Evolutionary conservation across 305 asterid genomes (phyloP).

Genomic region (Solanum hybrid): DNA sequence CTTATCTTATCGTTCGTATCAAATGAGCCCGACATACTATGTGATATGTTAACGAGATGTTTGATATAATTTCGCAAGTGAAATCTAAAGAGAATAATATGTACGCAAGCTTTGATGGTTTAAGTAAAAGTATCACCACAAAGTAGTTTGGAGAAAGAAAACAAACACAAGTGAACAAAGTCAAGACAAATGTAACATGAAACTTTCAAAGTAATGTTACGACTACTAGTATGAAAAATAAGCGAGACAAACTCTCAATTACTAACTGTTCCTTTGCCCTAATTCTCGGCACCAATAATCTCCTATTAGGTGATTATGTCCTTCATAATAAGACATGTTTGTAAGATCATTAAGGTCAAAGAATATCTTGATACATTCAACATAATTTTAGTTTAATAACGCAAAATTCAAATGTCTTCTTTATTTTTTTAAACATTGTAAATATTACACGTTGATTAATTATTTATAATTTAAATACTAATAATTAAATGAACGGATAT

Average conservation of each 20-base stretch:
- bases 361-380: background rate
- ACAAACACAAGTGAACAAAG: background rate
- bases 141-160: background rate
- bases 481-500: no score
- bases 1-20: background rate
- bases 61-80: rapidly evolving
- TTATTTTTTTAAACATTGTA: background rate
- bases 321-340: background rate
- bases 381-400: background rate
- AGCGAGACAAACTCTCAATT: background rate
- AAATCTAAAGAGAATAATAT: no score
- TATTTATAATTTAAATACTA: no score
- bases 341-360: background rate
- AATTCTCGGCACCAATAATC: background rate
- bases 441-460: no score
- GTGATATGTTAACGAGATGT: no score
- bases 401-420: background rate
- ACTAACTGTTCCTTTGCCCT: background rate
- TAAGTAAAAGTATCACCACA: no score
- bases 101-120: rapidly evolving
- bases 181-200: background rate
- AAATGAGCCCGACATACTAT: rapidly evolving
- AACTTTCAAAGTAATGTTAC: background rate
- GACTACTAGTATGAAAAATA: no score
- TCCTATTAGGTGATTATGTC: background rate